These are phyloP conservation scores for Metroxylon sagu DNA, from an alignment of 176 grass and related monocot species.

Conservation along the genomic window DNA sequence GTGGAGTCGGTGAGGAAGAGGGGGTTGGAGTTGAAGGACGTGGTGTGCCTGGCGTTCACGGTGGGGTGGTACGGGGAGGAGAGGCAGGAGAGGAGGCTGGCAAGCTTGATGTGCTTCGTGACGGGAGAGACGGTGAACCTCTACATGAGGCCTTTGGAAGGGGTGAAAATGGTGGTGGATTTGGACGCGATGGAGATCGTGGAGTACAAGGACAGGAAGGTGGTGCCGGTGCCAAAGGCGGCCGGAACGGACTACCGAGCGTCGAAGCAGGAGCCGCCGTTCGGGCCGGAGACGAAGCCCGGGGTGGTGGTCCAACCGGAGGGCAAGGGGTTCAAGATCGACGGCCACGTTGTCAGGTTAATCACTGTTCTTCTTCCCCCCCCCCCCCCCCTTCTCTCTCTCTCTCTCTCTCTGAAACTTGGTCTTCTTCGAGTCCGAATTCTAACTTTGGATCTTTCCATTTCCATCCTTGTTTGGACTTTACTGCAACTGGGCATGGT, in stretches of 20 bases:
- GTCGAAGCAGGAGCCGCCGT: background rate
- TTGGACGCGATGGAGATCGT: slow-evolving; percentile 23
- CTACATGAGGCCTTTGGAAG: slow-evolving; percentile 20
- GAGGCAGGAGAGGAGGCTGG: background rate
- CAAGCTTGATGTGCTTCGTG: slow-evolving; percentile 9
- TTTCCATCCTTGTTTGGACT: no score
- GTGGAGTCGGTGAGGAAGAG: slow-evolving; percentile 6
- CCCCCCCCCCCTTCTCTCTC: background rate
- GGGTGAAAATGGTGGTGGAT: slow-evolving; percentile 12
- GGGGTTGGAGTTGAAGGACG: slow-evolving; percentile 9
- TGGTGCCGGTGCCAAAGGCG: slow-evolving; percentile 10
- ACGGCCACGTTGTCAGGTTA: slow-evolving; percentile 15
- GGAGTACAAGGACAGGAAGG: slow-evolving; percentile 5
- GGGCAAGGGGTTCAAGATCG: slow-evolving; percentile 1
- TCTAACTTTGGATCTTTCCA: no score
- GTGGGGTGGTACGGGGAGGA: slow-evolving; percentile 16
- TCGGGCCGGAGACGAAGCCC: slow-evolving; percentile 1
- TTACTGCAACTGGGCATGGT: no score
- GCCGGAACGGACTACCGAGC: slow-evolving; percentile 17
- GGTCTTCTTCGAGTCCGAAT: no score
- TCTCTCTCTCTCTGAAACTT: background rate
- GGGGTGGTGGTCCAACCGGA: background rate
- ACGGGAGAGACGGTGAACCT: slow-evolving; percentile 18
- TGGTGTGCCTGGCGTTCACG: slow-evolving; percentile 17
- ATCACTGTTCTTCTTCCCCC: background rate